Conservation (phyloP, 148 eudicot genomes). For the Rheum nobile region DNA sequence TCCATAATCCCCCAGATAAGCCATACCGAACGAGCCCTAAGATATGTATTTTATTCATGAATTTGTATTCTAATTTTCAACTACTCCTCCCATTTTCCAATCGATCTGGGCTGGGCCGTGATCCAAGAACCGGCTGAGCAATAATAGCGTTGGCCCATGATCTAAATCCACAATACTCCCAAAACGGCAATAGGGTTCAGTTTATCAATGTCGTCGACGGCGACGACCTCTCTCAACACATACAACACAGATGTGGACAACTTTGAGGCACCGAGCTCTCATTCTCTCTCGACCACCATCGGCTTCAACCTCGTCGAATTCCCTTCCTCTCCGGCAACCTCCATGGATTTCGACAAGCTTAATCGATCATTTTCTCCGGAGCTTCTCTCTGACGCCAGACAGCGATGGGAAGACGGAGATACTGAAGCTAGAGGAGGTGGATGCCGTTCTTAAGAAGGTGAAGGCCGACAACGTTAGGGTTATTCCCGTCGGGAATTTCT, state of each 20-base stretch:
- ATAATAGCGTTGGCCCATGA: neutral
- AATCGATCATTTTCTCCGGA: slow-evolving; percentile 7
- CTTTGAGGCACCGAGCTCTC: slow-evolving; percentile 19
- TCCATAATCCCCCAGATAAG: too few species aligned
- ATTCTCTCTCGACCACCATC: slow-evolving; percentile 7
- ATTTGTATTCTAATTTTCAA: too few species aligned
- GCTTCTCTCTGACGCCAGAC: slow-evolving; percentile 20
- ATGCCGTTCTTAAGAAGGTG: slow-evolving; percentile 60
- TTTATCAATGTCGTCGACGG: slow-evolving; percentile 40
- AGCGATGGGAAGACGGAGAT: slow-evolving; percentile 31
- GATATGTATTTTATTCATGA: too few species aligned
- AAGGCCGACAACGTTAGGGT: slow-evolving; percentile 66
- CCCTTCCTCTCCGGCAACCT: neutral
- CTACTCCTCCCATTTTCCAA: too few species aligned
- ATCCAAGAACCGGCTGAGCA: neutral
- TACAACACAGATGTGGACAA: slow-evolving; percentile 19
- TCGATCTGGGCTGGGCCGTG: neutral
- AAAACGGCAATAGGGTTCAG: neutral
- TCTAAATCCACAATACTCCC: neutral
- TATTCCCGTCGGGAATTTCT: slow-evolving; percentile 34
- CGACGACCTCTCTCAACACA: too few species aligned
- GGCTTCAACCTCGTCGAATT: neutral
- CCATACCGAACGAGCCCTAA: too few species aligned
- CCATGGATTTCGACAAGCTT: slow-evolving; percentile 12
- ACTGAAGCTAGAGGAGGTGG: slow-evolving; percentile 60